These are phyloP conservation scores for Daldinia bambusicola DNA, from an alignment of 495 filamentous ascomycete species.

Conservation along the genomic window DNA sequence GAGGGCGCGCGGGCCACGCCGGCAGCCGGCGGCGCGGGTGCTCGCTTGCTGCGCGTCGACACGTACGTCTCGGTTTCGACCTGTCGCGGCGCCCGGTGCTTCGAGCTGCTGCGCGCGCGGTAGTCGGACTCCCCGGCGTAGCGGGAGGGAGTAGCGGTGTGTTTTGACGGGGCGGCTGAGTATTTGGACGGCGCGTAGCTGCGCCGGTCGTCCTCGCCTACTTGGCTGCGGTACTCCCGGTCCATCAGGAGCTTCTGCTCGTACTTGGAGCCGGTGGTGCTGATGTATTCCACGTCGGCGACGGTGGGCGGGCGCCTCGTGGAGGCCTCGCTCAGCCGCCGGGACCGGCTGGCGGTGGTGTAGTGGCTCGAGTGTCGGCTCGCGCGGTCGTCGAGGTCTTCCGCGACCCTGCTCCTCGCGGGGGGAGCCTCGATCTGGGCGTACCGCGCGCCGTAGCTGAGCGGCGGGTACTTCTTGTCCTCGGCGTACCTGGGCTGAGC, in stretches of 20 bases:
- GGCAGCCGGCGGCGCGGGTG: constrained; percentile 46
- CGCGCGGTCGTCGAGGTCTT: constrained; percentile 55
- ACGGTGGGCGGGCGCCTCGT: constrained; percentile 48
- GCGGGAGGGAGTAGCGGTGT: constrained; percentile 15
- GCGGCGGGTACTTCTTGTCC: constrained; percentile 48
- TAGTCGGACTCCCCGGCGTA: constrained; percentile 17
- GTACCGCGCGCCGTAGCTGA: constrained; percentile 54
- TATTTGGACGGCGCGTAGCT: constrained; percentile 32
- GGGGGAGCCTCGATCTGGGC: constrained; percentile 45
- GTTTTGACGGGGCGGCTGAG: constrained; percentile 12
- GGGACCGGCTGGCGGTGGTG: constrained; percentile 22
- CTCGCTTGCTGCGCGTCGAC: constrained; percentile 50
- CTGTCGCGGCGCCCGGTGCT: constrained; percentile 5
- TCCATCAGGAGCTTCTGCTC: constrained; percentile 37
- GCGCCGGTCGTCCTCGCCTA: constrained; percentile 22
- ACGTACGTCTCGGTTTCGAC: constrained; percentile 50
- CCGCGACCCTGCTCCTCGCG: constrained; percentile 51
- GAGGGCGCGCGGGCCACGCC: constrained; percentile 48
- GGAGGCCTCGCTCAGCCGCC: constrained; percentile 51
- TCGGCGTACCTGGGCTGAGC: constrained; percentile 48
- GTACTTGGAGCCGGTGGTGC: constrained; percentile 22
- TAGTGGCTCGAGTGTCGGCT: constrained; percentile 51
- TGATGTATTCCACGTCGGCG: constrained; percentile 42
- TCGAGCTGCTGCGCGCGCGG: constrained; percentile 17
- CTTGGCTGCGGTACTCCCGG: constrained; percentile 49